A percentile compares a stretch with the other conserved stretches of the same genome.
These are phyloP conservation scores for Phytophthora sp. DNA, from an alignment of 352 stramenopile genomes.

Conservation along the genomic window DNA sequence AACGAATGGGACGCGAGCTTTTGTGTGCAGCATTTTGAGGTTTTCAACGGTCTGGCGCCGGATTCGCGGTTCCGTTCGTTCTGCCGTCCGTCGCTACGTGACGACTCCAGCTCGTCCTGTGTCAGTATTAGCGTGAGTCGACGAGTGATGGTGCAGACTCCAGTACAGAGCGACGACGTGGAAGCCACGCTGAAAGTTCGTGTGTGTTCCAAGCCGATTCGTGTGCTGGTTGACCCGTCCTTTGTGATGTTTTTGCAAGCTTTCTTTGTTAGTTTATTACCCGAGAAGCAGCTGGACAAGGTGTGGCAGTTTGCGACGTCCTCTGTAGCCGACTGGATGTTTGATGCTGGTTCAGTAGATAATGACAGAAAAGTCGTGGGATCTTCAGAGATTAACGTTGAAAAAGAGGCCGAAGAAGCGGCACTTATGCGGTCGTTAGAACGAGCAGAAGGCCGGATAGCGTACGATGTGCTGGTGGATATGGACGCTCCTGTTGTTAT, in stretches of 20 bases:
- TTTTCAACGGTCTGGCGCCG: constrained; percentile 57
- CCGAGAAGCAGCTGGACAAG: constrained; percentile 73
- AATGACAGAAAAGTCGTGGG: constrained; percentile 23
- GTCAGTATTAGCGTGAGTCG: constrained; percentile 55
- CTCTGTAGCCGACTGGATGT: constrained; percentile 84
- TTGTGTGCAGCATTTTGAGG: constrained; percentile 69
- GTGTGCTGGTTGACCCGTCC: constrained; percentile 70
- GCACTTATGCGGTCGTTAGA: constrained; percentile 48
- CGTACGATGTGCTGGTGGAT: constrained; percentile 75
- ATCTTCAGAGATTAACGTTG: constrained; percentile 13
- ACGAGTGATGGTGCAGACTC: constrained; percentile 28
- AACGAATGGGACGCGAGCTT: constrained; percentile 72
- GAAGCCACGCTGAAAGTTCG: constrained; percentile 46
- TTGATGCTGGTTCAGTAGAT: constrained; percentile 55
- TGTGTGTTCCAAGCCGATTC: constrained; percentile 65
- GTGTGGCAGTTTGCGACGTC: constrained; percentile 85
- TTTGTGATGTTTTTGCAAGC: constrained; percentile 73
- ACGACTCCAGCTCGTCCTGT: constrained; percentile 38
- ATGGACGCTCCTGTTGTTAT: constrained; percentile 81
- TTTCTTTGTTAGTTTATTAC: constrained; percentile 75
- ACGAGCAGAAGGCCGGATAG: constrained; percentile 30
- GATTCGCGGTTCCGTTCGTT: constrained; percentile 66
- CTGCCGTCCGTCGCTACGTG: constrained; percentile 50
- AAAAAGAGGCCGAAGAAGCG: constrained; percentile 50
- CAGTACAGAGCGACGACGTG: constrained; percentile 21